Evolutionary conservation across 345 rosid genomes (phyloP).

Genomic region (Eutrema yunnanense): DNA sequence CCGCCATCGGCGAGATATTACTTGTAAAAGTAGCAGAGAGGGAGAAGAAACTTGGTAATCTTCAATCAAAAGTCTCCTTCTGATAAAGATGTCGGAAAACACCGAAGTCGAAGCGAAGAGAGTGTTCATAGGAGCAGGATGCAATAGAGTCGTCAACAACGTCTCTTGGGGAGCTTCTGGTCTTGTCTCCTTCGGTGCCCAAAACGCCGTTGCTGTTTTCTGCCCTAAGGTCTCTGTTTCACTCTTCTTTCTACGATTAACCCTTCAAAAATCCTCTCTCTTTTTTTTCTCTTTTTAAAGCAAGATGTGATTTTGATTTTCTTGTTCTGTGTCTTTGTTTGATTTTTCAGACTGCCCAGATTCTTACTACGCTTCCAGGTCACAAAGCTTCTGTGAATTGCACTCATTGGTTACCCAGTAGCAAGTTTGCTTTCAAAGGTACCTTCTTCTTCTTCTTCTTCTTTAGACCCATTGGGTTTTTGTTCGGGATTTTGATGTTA

Average conservation of each 20-base stretch:
- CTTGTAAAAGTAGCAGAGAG: not conserved
- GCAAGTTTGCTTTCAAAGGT: slow-evolving; percentile 81
- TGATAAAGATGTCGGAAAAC: slow-evolving; percentile 5
- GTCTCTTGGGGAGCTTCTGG: slow-evolving; percentile 87
- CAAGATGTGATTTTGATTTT: not conserved
- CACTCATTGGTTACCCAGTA: slow-evolving; percentile 81
- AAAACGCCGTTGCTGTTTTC: slow-evolving; percentile 79
- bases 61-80: not conserved
- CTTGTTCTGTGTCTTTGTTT: not conserved
- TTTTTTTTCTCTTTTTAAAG: not conserved
- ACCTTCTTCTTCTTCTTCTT: not conserved
- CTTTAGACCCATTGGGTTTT: not conserved
- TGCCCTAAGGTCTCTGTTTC: slow-evolving; percentile 56
- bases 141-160: slow-evolving; percentile 85
- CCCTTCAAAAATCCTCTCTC: not conserved
- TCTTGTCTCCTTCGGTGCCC: slow-evolving; percentile 79
- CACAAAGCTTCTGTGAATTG: slow-evolving; percentile 80
- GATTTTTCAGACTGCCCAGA: slow-evolving; percentile 54
- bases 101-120: slow-evolving; percentile 44
- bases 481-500: not conserved
- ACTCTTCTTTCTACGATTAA: not conserved
- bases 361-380: slow-evolving; percentile 83
- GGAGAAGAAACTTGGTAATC: not conserved
- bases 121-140: slow-evolving; percentile 83
- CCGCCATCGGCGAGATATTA: not conserved